Evolutionary conservation across 1,139 yeast species (phyloP).

Genomic region (Geotrichum restrictum): DNA sequence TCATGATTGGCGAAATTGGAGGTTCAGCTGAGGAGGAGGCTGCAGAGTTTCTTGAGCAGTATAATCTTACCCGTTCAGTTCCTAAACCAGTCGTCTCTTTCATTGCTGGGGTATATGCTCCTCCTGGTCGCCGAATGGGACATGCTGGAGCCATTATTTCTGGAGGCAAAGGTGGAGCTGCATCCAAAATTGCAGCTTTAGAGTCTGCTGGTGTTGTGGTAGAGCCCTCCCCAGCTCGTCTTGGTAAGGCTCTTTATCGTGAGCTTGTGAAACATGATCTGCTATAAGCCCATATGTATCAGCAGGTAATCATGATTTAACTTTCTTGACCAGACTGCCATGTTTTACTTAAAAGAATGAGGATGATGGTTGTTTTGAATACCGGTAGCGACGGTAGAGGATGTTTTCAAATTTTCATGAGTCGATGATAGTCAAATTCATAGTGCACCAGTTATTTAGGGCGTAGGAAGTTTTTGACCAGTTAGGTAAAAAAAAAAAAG

Average conservation of each 20-base stretch:
- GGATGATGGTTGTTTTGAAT: no score
- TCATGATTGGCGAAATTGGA: conserved; percentile 98
- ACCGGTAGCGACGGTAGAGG: no score
- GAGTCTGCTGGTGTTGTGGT: conserved; percentile 90
- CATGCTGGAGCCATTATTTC: conserved; percentile 99
- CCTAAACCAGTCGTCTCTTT: conserved; percentile 98
- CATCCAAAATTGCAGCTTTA: conserved; percentile 89
- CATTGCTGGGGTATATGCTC: conserved; percentile 98
- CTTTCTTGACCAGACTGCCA: no score
- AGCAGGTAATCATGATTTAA: no score
- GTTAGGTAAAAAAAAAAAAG: background rate
- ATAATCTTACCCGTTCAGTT: conserved; percentile 81
- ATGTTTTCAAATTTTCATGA: no score
- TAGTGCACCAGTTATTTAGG: no score
- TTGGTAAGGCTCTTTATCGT: conserved; percentile 86
- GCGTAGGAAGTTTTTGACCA: no score
- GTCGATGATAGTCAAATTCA: no score
- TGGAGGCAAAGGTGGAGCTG: conserved; percentile 99
- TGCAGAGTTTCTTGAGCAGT: conserved; percentile 86
- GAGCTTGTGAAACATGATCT: conserved; percentile 59
- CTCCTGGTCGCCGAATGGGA: conserved; percentile 98
- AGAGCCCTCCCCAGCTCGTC: conserved; percentile 94
- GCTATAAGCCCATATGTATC: no score
- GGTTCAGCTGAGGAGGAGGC: conserved; percentile 99
- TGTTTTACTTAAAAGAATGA: no score